Evolutionary conservation across 352 stramenopile species (phyloP), one percentile per base, ranked within the genome.

Genomic region (Phytophthora capsici): DNA sequence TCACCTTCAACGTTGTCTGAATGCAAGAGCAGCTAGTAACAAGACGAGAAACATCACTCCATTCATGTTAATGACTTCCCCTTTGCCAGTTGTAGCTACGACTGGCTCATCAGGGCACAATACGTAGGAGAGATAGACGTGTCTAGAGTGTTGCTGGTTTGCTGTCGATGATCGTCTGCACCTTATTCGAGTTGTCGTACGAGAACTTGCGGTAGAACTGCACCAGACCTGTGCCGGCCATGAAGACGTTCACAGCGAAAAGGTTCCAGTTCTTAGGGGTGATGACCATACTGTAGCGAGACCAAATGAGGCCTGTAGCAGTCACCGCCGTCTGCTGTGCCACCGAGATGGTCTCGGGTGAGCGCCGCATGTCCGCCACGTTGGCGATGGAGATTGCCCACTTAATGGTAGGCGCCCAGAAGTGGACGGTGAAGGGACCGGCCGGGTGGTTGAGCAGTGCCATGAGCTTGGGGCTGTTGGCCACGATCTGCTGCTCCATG

Each of bases 211-310:
- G 84, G 62, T 75, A 75, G 9, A 75, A 62, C 47, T 72, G 56
- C 30, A 67, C 74, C 77, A 93, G 70, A 3, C 90, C 90, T 44
- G 89, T 97, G 66, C 73, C 84, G 37, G 79, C 88, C 85, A 97
- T 96, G 57, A 96, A 94, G 25, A 94, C 71, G 65, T 97, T 97
- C 41, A 97, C 90, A 1, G 82, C 74, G 60, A 97, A 93, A 14
- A 97, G 75, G 67, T 96, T 97, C 82, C 90, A 97, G 81, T 97
- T 97, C 67, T 93, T 88, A 25, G 90, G 90, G 26, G 84, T 95
- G 58, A 97, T 94, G 28, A 96, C 78, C 32, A 93, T 67, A 54
- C 78, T 93, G 75, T 97, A 97, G 49, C 90, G 84, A 25, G 86
- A 94, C 89, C 90, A 97, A 10, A 97, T 96, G 54, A 97, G 62